phyloP scores from a whole-genome alignment of 2,329 filamentous ascomycete genomes.

The Ophiostoma quercus region DNA sequence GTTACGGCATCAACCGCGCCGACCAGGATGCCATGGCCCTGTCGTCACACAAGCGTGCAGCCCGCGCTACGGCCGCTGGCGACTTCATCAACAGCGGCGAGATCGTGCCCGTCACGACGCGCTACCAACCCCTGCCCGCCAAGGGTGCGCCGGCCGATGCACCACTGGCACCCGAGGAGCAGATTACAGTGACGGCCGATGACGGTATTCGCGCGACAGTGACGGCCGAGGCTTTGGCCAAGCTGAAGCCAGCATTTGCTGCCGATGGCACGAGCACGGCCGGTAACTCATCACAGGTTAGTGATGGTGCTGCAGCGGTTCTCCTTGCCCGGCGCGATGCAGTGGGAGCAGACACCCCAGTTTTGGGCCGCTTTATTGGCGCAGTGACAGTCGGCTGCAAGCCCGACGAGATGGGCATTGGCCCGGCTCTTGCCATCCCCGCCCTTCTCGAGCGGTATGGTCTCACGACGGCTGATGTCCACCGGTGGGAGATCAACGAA shows the following conservation, averaged over 20 bases:
- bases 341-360: slow-evolving; percentile 69
- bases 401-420: slow-evolving; percentile 92
- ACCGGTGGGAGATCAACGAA: slow-evolving; percentile 93
- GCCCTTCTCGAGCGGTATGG: slow-evolving; percentile 67
- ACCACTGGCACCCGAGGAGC: slow-evolving; percentile 38
- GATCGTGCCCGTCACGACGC: slow-evolving; percentile 73
- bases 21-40: slow-evolving; percentile 84
- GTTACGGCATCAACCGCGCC: slow-evolving; percentile 65
- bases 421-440: slow-evolving; percentile 80
- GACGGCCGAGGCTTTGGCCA: slow-evolving; percentile 63
- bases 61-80: slow-evolving; percentile 62
- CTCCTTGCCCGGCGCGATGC: slow-evolving; percentile 81
- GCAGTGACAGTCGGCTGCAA: slow-evolving; percentile 70
- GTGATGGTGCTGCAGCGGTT: slow-evolving; percentile 78
- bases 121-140: slow-evolving; percentile 60
- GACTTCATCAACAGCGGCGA: slow-evolving; percentile 71
- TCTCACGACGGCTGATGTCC: slow-evolving; percentile 62
- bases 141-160: slow-evolving; percentile 51
- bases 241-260: slow-evolving; percentile 82
- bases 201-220: slow-evolving; percentile 73
- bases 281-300: slow-evolving; percentile 77
- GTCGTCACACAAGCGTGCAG: slow-evolving; percentile 66
- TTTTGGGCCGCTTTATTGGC: slow-evolving; percentile 79
- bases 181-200: slow-evolving; percentile 66
- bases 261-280: slow-evolving; percentile 71